Conservation (phyloP, 371 early-diverging fungal species). For the Coemansia sp. region DNA sequence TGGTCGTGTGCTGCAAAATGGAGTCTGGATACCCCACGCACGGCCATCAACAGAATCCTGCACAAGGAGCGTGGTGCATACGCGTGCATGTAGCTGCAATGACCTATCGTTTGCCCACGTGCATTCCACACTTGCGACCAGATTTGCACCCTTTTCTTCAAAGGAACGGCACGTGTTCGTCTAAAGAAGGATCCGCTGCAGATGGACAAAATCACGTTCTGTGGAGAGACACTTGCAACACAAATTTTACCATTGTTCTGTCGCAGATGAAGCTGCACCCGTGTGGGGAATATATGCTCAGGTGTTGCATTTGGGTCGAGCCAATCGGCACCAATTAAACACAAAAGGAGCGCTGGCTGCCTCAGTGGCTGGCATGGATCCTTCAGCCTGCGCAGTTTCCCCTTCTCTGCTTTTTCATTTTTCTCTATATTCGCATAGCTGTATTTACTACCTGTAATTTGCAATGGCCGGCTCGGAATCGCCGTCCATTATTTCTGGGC, state of each 20-base stretch:
- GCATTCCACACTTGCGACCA: not conserved
- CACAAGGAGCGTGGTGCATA: not conserved
- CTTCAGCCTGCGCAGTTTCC: not conserved
- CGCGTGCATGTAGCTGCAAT: not conserved
- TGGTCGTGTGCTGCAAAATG: no score
- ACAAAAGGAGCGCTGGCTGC: no score
- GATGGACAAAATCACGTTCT: not conserved
- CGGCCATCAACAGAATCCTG: slow-evolving; percentile 1
- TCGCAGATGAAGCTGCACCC: no score
- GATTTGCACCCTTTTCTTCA: not conserved
- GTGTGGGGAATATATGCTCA: no score
- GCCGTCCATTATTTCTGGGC: slow-evolving; percentile 66
- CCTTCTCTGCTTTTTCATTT: not conserved
- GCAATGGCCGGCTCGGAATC: slow-evolving; percentile 49
- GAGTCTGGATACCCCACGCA: not conserved
- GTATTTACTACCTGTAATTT: slow-evolving; percentile 1
- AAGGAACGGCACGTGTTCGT: not conserved
- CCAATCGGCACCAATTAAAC: no score
- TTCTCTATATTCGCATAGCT: not conserved
- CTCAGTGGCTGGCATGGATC: no score
- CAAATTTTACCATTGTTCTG: not conserved
- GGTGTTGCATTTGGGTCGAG: no score
- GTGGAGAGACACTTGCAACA: not conserved
- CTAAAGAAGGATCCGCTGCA: not conserved
- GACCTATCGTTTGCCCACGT: not conserved